Conservation (phyloP, 2,329 filamentous ascomycete genomes). For the Massarina eburnea region DNA sequence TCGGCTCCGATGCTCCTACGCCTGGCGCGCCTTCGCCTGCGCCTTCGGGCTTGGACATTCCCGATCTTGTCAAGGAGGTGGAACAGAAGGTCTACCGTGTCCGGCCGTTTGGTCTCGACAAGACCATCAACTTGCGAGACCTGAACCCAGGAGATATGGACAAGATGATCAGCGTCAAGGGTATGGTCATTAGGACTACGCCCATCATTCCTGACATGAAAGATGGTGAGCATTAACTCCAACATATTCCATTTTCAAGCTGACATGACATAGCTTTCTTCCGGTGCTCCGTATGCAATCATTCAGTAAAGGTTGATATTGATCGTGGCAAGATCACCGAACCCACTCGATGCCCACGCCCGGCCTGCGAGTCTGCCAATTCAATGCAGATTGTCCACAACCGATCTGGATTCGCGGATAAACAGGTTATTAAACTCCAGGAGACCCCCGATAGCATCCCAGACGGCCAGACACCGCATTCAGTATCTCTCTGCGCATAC, state of each 20-base stretch:
- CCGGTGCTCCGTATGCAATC: constrained; percentile 89
- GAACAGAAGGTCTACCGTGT: constrained; percentile 80
- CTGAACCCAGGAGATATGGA: constrained; percentile 97
- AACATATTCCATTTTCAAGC: constrained; percentile 1
- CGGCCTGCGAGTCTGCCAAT: constrained; percentile 80
- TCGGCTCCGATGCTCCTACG: constrained; percentile 73
- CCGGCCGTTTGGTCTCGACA: constrained; percentile 84
- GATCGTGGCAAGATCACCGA: constrained; percentile 96
- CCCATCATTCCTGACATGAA: constrained; percentile 99
- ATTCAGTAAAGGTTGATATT: constrained; percentile 86
- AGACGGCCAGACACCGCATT: constrained; percentile 94
- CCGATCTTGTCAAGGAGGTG: constrained; percentile 76
- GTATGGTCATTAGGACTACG: constrained; percentile 91
- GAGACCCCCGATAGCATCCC: constrained; percentile 95
- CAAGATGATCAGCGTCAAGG: constrained; percentile 91
- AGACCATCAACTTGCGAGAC: constrained; percentile 86
- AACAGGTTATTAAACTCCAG: constrained; percentile 98
- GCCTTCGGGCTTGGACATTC: constrained; percentile 52
- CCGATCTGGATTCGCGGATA: constrained; percentile 90
- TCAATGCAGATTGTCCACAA: constrained; percentile 99
- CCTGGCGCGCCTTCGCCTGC: constrained; percentile 37
- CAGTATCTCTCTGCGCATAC: constrained; percentile 93
- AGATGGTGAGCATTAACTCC: constrained; percentile 55
- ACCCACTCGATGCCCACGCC: constrained; percentile 84
- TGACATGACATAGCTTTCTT: constrained; percentile 71